These are phyloP conservation scores for Cladophialophora exuberans DNA, from an alignment of 2,329 filamentous ascomycete genomes.

Conservation along the genomic window DNA sequence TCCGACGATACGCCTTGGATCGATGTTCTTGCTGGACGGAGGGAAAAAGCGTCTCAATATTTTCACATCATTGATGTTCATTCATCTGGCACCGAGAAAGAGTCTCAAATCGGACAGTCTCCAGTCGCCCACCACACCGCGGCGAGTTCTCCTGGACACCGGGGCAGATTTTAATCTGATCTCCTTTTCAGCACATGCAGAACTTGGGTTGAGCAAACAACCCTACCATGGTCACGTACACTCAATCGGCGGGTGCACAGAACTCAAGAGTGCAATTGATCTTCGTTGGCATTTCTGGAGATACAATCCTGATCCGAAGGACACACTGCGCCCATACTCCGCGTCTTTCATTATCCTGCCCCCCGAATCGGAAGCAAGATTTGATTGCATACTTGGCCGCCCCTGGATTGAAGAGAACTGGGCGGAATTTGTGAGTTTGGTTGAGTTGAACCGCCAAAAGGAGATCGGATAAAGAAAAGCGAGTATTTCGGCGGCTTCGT, in stretches of 20 bases:
- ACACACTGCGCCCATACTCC: constrained; percentile 6
- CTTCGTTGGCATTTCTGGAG: constrained; percentile 24
- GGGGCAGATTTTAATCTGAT: constrained; percentile 30
- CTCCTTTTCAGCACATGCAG: constrained; percentile 11
- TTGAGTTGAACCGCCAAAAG: constrained; percentile 17
- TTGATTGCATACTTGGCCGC: constrained; percentile 29
- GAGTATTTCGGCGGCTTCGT: not conserved
- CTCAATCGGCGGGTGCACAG: constrained; percentile 22
- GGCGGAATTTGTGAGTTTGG: constrained; percentile 20
- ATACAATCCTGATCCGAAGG: not conserved
- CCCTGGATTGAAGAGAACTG: constrained; percentile 29
- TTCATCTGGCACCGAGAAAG: constrained; percentile 9
- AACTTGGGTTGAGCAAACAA: constrained; percentile 17
- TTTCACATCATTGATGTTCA: constrained; percentile 22
- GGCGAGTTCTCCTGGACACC: constrained; percentile 27
- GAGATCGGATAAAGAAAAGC: not conserved
- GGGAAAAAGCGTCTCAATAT: constrained; percentile 10
- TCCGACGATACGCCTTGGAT: not conserved
- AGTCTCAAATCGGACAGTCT: not conserved
- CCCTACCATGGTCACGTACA: constrained; percentile 16
- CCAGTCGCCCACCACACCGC: constrained; percentile 15
- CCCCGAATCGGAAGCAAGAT: constrained; percentile 13
- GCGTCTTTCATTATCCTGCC: constrained; percentile 22
- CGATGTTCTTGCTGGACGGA: constrained; percentile 7
- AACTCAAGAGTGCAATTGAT: constrained; percentile 16